Evolutionary conservation across 805 yeast genomes (phyloP).

Genomic region (Starmerella roubikii): DNA sequence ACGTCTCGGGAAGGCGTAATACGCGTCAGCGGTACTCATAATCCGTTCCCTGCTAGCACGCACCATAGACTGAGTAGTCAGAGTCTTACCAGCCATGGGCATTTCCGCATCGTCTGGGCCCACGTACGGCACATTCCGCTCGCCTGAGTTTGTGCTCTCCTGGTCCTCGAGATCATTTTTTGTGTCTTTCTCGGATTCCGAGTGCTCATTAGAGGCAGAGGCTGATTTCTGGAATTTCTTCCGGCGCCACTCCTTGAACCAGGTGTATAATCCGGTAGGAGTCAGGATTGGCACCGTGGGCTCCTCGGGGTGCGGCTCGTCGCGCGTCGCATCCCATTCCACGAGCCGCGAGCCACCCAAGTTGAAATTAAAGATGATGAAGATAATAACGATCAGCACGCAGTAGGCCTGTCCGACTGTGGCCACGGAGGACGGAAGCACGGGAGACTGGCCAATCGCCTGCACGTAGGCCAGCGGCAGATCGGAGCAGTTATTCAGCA

Average conservation of each 20-base stretch:
- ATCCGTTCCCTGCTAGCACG: conserved; percentile 9
- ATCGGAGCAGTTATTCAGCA: conserved; percentile 69
- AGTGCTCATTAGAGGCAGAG: no score
- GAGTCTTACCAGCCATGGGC: not conserved
- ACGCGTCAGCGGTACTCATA: conserved; percentile 13
- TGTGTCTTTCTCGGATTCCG: not conserved
- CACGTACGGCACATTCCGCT: conserved; percentile 1
- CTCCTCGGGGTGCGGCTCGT: conserved; percentile 16
- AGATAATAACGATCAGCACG: conserved; percentile 59
- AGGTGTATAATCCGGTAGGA: conserved; percentile 1
- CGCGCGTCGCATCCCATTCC: conserved; percentile 48
- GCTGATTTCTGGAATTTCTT: not conserved
- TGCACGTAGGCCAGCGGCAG: conserved; percentile 66
- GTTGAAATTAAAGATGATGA: conserved; percentile 56
- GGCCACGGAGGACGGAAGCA: conserved; percentile 45
- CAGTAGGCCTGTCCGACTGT: conserved; percentile 72
- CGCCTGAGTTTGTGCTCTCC: not conserved
- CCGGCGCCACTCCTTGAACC: not conserved
- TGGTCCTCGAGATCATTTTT: not conserved
- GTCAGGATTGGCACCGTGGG: conserved; percentile 19
- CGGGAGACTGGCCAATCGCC: conserved; percentile 49
- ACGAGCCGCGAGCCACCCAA: conserved; percentile 60
- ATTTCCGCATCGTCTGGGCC: conserved; percentile 2
- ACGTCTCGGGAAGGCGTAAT: conserved; percentile 5
- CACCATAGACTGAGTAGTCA: not conserved